Evolutionary conservation across 495 filamentous ascomycete species (phyloP), one percentile per base, ranked within the genome.

Genomic region (Penicillium nucicola): DNA sequence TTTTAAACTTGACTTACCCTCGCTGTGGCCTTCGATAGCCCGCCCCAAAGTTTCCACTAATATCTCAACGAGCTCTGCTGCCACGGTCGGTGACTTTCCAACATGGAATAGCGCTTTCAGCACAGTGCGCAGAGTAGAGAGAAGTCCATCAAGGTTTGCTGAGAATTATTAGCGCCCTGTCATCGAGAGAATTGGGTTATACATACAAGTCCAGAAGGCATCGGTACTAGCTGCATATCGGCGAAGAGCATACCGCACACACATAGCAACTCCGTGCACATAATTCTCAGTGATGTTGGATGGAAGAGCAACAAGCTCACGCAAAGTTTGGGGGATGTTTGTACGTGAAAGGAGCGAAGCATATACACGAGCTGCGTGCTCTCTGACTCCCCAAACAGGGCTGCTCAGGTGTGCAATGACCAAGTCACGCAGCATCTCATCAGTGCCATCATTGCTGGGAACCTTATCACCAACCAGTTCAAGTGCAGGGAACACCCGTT

Each of bases 401-500:
- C 86, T 92, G n/a, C 77, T 79, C 23, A 92, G 71, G 32, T 77
- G 70, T 43, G 64, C 56, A 4, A 61, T 46, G 13, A 77, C 69
- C 25, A 76, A 35, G 11, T 45, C 63, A 11, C 66, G 63, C 5
- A 76, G 46, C 48, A 68, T 55, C 6, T 46, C 51, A 31, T 74
- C 71, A 42, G 66, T 60, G 9, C 61, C 53, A 19, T 64, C 68
- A 45, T 58, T 50, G 7, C 64, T 62, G 10, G 74, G 74, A 11
- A 72, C 66, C 44, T 75, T 74, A 48, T 78, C 75, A 13, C 69
- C 82, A 45, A 97, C 80, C 33, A 98, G 82, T 50, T 96, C 88
- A 9, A 98, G 64, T 1, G 87, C 92, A 5, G 93, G 92, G 64
- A 96, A 96, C 4, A 95, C 85, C 1, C 84, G 83, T 65, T 95